Conservation (phyloP, 2,329 filamentous ascomycete genomes). For the Byssothecium circinans region DNA sequence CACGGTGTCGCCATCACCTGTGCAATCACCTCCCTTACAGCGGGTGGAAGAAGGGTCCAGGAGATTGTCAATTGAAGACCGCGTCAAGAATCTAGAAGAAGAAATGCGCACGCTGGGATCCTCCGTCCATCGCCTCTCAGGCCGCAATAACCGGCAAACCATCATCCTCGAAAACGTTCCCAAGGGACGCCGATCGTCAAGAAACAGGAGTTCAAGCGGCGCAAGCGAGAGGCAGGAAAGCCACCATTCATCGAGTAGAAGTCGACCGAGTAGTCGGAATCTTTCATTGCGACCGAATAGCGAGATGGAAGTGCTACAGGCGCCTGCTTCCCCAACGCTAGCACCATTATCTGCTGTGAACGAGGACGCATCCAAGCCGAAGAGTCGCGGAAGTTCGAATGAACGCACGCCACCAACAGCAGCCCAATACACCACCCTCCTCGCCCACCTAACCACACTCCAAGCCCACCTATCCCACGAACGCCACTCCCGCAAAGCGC, state of each 20-base stretch:
- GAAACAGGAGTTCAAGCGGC: conserved; percentile 33
- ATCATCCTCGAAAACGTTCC: conserved; percentile 44
- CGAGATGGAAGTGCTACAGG: neutral
- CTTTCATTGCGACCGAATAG: conserved; percentile 1
- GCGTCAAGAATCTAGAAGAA: conserved; percentile 36
- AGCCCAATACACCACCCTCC: neutral
- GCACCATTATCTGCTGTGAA: conserved; percentile 15
- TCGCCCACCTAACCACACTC: conserved; percentile 23
- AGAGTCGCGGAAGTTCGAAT: no score
- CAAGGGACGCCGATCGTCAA: conserved; percentile 30
- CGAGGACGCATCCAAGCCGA: conserved; percentile 1
- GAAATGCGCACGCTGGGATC: conserved; percentile 33
- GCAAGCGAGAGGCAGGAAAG: conserved; percentile 9
- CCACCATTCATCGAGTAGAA: conserved; percentile 8
- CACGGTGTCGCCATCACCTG: conserved; percentile 9
- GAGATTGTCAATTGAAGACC: conserved; percentile 38
- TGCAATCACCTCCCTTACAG: neutral
- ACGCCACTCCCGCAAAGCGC: conserved; percentile 35
- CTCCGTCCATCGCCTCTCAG: conserved; percentile 36
- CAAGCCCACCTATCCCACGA: conserved; percentile 33
- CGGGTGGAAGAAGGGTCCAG: conserved; percentile 4
- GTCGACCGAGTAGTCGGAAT: conserved; percentile 3
- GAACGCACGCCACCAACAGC: neutral
- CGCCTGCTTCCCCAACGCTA: neutral
- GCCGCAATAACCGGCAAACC: conserved; percentile 40